phyloP scores from a whole-genome alignment of 139 green algal species.

The Asterochloris sp. region DNA sequence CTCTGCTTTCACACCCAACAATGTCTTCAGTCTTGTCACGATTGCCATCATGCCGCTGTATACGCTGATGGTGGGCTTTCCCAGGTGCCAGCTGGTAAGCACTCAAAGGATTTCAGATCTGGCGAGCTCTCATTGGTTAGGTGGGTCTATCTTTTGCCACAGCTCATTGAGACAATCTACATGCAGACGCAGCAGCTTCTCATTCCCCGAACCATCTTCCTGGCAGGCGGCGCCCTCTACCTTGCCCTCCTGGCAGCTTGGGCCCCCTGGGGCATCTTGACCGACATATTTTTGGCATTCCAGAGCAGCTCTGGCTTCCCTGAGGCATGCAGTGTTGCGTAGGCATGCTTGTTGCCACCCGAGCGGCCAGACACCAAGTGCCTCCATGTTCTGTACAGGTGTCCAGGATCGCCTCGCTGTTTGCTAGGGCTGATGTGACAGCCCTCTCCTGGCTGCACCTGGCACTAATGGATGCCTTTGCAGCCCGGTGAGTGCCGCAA shows the following conservation, averaged over 20 bases:
- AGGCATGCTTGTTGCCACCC: not conserved
- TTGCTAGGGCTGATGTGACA: constrained; percentile 15
- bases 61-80: constrained; percentile 47
- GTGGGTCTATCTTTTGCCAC: not conserved
- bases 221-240: not conserved
- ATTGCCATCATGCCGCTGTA: constrained; percentile 67
- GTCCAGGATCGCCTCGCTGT: not conserved
- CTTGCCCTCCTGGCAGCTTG: not conserved
- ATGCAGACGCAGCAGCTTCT: constrained; percentile 4
- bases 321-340: not conserved
- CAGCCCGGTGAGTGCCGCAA: not conserved
- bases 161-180: not conserved
- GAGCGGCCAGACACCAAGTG: constrained; percentile 10
- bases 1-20: constrained; percentile 14
- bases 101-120: not conserved
- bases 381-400: not conserved
- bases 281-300: not conserved
- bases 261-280: not conserved
- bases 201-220: not conserved
- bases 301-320: not conserved
- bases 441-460: constrained; percentile 73
- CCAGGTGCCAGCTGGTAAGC: constrained; percentile 27
- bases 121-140: not conserved
- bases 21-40: constrained; percentile 53
- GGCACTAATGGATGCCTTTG: constrained; percentile 58